Conservation (phyloP, 805 yeast species). For the Kockiozyma suomiensis region DNA sequence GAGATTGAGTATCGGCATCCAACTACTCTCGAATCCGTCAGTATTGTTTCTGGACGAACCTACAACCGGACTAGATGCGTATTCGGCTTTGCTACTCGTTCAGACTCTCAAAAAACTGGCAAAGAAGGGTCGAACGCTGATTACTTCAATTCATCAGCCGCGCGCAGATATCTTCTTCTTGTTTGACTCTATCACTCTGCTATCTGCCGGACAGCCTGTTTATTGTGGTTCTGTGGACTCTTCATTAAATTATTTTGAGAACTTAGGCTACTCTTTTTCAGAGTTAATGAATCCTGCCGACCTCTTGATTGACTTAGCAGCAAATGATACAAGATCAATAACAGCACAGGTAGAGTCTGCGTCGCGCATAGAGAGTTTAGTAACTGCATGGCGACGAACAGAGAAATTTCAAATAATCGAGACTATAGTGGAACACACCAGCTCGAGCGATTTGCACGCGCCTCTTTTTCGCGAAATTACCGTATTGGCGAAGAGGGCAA, state of each 20-base stretch:
- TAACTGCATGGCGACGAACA: constrained; percentile 45
- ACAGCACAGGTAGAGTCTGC: constrained; percentile 45
- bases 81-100: constrained; percentile 67
- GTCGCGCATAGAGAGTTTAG: constrained; percentile 44
- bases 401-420: constrained; percentile 1
- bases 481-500: constrained; percentile 51
- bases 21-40: constrained; percentile 74
- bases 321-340: constrained; percentile 53
- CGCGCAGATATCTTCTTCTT: constrained; percentile 70
- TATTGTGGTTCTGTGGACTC: constrained; percentile 52
- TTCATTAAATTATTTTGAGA: constrained; percentile 54
- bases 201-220: constrained; percentile 61
- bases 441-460: constrained; percentile 41
- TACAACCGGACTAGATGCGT: constrained; percentile 83
- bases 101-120: constrained; percentile 63
- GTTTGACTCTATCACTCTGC: constrained; percentile 67
- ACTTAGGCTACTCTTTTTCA: constrained; percentile 51
- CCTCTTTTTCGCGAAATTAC: constrained; percentile 49
- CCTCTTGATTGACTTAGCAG: constrained; percentile 57
- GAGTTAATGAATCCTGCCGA: constrained; percentile 63
- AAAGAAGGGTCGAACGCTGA: constrained; percentile 64
- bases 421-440: constrained; percentile 20
- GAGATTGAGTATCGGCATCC: constrained; percentile 75
- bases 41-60: constrained; percentile 82
- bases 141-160: constrained; percentile 83